Evolutionary conservation across 345 rosid species (phyloP).

Genomic region (Syzygium jambos): DNA sequence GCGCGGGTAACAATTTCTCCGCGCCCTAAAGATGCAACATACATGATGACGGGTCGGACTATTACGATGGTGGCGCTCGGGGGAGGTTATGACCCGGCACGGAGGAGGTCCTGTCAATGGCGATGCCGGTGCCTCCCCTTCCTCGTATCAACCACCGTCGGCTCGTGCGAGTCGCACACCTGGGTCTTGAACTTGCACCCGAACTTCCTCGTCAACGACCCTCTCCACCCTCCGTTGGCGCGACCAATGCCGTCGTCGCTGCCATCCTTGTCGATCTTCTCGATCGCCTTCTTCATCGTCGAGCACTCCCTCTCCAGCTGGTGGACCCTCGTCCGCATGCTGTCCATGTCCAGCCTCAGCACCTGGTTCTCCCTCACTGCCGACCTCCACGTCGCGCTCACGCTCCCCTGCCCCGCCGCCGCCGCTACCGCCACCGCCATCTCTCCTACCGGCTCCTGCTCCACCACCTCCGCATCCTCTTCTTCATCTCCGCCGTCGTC

Average conservation of each 20-base stretch:
- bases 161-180: slow-evolving; percentile 90
- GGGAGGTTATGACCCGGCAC: background rate
- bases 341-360: slow-evolving; percentile 91
- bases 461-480: slow-evolving; percentile 4
- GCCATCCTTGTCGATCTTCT: slow-evolving; percentile 54
- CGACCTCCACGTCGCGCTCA: slow-evolving; percentile 47
- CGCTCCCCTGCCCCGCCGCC: slow-evolving; percentile 14
- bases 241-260: background rate
- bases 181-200: slow-evolving; percentile 96
- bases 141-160: slow-evolving; percentile 43
- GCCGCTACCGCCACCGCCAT: background rate
- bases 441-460: background rate
- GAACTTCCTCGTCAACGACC: slow-evolving; percentile 40
- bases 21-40: background rate
- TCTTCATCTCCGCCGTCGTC: slow-evolving; percentile 12
- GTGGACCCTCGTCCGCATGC: slow-evolving; percentile 92
- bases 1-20: background rate
- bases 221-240: slow-evolving; percentile 25
- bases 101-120: slow-evolving; percentile 4
- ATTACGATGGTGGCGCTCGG: background rate
- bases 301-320: slow-evolving; percentile 86
- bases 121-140: slow-evolving; percentile 32
- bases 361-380: slow-evolving; percentile 92
- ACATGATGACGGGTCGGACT: background rate
- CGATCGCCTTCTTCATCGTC: slow-evolving; percentile 74